Evolutionary conservation across 495 filamentous ascomycete genomes (phyloP).

Genomic region (Annulohypoxylon bovei): DNA sequence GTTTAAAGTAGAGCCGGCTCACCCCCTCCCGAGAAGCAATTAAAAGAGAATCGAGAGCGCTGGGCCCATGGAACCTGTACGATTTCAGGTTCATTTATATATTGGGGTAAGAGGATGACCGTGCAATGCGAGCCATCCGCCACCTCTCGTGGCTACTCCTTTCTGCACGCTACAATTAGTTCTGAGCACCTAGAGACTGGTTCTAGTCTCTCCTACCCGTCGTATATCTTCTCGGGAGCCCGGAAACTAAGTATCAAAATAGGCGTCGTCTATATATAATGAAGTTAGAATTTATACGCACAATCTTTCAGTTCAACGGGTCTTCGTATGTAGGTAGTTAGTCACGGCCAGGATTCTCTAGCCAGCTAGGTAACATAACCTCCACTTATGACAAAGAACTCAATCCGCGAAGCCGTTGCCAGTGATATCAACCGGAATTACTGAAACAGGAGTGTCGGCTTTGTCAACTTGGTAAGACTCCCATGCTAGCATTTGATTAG

Average conservation of each 20-base stretch:
- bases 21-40: neutral
- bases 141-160: neutral
- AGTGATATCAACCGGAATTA: neutral
- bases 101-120: neutral
- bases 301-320: too few relatives aligned
- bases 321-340: neutral
- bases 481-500: neutral
- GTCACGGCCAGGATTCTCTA: neutral
- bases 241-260: neutral
- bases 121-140: neutral
- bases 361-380: neutral
- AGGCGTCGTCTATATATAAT: neutral
- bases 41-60: neutral
- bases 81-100: neutral
- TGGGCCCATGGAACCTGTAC: neutral
- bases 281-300: neutral
- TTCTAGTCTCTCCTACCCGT: neutral
- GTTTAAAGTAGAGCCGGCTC: neutral
- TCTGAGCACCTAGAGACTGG: neutral
- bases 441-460: neutral
- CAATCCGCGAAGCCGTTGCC: neutral
- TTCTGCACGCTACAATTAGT: neutral
- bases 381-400: neutral
- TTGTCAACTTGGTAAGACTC: neutral
- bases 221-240: neutral